phyloP scores from a whole-genome alignment of 2,329 filamentous ascomycete species.

The Claviceps cyperi region DNA sequence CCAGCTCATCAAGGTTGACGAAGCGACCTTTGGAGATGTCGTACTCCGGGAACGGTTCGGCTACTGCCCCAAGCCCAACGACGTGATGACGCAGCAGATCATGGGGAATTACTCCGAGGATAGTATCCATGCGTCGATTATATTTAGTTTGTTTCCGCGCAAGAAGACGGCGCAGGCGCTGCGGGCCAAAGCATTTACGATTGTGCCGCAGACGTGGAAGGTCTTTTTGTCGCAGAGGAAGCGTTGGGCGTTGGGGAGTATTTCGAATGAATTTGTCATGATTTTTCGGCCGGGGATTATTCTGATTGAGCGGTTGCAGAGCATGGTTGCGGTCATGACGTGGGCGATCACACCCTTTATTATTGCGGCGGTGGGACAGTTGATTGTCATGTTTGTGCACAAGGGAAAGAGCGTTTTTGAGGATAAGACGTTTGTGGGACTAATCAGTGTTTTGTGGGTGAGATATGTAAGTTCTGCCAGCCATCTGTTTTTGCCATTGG shows the following conservation, averaged over 20 bases:
- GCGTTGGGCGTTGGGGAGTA: slow-evolving; percentile 33
- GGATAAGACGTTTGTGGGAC: slow-evolving; percentile 21
- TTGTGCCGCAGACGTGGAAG: slow-evolving; percentile 28
- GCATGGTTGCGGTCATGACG: slow-evolving; percentile 30
- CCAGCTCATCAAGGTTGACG: slow-evolving; percentile 33
- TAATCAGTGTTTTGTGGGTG: slow-evolving; percentile 23
- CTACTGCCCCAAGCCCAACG: slow-evolving; percentile 33
- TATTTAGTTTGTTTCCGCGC: slow-evolving; percentile 29
- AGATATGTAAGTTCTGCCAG: slow-evolving; percentile 23
- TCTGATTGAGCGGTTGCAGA: slow-evolving; percentile 28
- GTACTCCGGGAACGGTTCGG: slow-evolving; percentile 32
- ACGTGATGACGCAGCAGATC: slow-evolving; percentile 33
- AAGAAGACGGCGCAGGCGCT: slow-evolving; percentile 32
- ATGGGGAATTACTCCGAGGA: slow-evolving; percentile 35
- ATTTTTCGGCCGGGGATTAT: slow-evolving; percentile 28
- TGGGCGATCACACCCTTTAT: slow-evolving; percentile 32
- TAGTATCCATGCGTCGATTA: slow-evolving; percentile 33
- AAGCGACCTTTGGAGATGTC: slow-evolving; percentile 31
- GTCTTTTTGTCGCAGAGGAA: slow-evolving; percentile 35
- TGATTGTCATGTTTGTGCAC: slow-evolving; percentile 21
- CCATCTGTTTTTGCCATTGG: too few relatives aligned
- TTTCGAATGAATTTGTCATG: slow-evolving; percentile 34
- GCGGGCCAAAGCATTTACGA: slow-evolving; percentile 30
- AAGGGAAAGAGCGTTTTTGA: slow-evolving; percentile 19
- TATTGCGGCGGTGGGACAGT: slow-evolving; percentile 23